phyloP scores from a whole-genome alignment of 805 yeast species.

The Zygosaccharomyces kombuchaensis region DNA sequence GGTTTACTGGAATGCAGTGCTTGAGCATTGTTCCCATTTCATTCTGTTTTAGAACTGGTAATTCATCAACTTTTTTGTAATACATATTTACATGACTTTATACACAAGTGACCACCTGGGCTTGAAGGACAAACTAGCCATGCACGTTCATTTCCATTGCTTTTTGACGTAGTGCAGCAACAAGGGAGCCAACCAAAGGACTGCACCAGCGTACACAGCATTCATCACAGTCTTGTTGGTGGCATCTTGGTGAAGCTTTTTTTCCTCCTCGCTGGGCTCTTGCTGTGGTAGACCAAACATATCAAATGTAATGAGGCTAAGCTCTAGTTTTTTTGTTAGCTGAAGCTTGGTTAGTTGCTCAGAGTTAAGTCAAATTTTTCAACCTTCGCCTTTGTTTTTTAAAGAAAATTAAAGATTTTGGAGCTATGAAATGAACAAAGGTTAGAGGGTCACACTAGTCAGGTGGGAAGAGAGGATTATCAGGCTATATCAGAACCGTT shows the following conservation, averaged over 20 bases:
- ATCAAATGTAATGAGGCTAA: background rate
- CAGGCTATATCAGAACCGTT: background rate
- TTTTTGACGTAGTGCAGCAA: constrained; percentile 34
- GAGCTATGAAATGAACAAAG: background rate
- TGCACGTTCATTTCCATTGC: constrained; percentile 30
- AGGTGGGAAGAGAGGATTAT: constrained; percentile 13
- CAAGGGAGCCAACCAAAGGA: constrained; percentile 46
- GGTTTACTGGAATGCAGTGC: constrained; percentile 16
- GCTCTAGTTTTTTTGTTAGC: background rate
- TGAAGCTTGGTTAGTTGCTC: background rate
- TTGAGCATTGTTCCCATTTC: background rate
- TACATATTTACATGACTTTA: constrained; percentile 4
- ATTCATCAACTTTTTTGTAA: background rate
- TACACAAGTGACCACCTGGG: constrained; percentile 1
- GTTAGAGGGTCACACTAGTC: constrained; percentile 14
- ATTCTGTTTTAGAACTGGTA: background rate
- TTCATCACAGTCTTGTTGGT: constrained; percentile 54
- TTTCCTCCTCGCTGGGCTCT: constrained; percentile 59
- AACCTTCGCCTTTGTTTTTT: background rate
- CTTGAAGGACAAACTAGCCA: constrained; percentile 2
- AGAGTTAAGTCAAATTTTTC: constrained; percentile 4
- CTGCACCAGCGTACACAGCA: constrained; percentile 61
- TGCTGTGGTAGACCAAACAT: constrained; percentile 51
- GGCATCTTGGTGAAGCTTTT: constrained; percentile 58
- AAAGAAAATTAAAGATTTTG: background rate